Evolutionary conservation across 1,284 basidiomycete genomes (phyloP), one percentile per base, ranked within the genome.

Genomic region (Naganishia sp.): DNA sequence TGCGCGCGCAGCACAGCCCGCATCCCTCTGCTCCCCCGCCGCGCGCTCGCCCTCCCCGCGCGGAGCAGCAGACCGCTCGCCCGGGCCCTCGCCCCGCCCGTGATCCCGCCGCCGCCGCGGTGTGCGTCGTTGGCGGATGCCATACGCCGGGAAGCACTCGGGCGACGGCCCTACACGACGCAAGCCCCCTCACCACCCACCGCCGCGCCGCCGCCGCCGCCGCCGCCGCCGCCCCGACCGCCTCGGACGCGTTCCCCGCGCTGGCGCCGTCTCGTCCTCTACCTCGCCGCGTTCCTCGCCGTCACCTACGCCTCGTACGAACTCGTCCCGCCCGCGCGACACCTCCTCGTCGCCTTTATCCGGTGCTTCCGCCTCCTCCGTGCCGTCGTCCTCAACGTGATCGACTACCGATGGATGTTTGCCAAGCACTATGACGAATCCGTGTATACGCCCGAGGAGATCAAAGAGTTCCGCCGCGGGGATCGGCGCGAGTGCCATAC

Each of bases 331-430:
- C 77, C 82, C 1, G 79, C 81, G 49, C 77, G 82, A 33, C 80
- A 82, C 67, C 73, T 79, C 16, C 72, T 79, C 33, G 73, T 83
- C 28, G 82, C 82, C 2, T 69, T 76, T 18, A 82, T 87, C 39
- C 85, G 93, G 68, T 94, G 92, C 75, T 87, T 88, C 3, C 84
- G 81, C 2, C 74, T 84, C 15, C 82, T 80, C 68, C 66, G 72
- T 50, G 83, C 84, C 0, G 84, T 84, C 18, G 46, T 76, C 3
- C 67, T 79, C 25, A 81, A 81, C 65, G 88, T 87, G 3, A 81
- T 91, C 63, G 93, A 96, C 78, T 97, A 96, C 81, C 95, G 95
- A 79, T 75, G 79, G 70, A 88, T 87, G 5, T 88, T 95, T 78
- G 79, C 85, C 31, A 81, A 82, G 69, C 79, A 75, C 64, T 70